These are phyloP conservation scores for Coelastrella sp. DNA, from an alignment of 139 green algal genomes.

Conservation along the genomic window DNA sequence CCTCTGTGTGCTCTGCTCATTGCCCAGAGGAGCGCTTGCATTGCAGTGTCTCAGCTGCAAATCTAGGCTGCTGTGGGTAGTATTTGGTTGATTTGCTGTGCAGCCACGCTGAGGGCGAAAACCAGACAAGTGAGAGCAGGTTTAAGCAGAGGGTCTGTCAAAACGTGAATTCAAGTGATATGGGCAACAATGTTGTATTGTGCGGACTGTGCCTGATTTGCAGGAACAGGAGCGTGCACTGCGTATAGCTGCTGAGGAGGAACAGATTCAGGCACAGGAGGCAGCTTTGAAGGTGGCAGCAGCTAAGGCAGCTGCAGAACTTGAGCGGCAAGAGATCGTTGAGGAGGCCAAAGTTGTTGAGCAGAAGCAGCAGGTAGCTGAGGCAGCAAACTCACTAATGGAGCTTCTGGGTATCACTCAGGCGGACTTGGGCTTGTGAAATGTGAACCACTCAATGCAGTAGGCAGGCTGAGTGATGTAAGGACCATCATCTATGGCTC, in stretches of 20 bases:
- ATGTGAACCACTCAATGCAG: not conserved
- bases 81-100: too few species aligned
- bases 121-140: too few species aligned
- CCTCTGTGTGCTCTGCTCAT: not conserved
- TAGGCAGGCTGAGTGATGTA: not conserved
- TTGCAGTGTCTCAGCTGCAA: not conserved
- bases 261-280: slow-evolving; percentile 23
- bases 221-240: not conserved
- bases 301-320: slow-evolving; percentile 24
- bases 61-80: not conserved
- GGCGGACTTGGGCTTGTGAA: slow-evolving; percentile 23
- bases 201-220: not conserved
- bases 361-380: slow-evolving; percentile 29
- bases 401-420: slow-evolving; percentile 35
- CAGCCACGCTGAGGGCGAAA: too few species aligned
- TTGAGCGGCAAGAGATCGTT: slow-evolving; percentile 13
- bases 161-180: too few species aligned
- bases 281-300: slow-evolving; percentile 4
- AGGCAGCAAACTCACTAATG: slow-evolving; percentile 20
- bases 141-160: too few species aligned
- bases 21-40: not conserved
- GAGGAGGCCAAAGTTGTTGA: slow-evolving; percentile 29
- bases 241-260: not conserved
- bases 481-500: not conserved
- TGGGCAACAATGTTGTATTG: not conserved